These are phyloP conservation scores for Kandelia obovata DNA, from an alignment of 345 rosid genomes.

Conservation along the genomic window DNA sequence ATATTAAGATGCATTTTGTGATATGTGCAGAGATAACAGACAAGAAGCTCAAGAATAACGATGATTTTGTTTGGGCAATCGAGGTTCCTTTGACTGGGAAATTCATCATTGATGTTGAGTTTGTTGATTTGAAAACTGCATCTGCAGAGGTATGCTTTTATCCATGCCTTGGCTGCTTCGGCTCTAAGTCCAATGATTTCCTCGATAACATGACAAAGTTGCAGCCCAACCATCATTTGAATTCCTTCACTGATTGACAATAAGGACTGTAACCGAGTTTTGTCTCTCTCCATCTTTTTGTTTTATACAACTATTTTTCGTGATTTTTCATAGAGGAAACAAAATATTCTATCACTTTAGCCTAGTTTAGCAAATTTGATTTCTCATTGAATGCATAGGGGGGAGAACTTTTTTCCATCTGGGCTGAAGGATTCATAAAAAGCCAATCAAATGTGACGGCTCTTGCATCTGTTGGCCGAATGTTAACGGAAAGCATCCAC, in stretches of 20 bases:
- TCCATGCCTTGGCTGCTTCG: not conserved
- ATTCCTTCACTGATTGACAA: not conserved
- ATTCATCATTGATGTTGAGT: slow-evolving; percentile 86
- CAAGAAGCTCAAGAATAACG: slow-evolving; percentile 65
- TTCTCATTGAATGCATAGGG: slow-evolving; percentile 41
- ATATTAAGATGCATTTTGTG: not conserved
- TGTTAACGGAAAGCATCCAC: slow-evolving; percentile 83
- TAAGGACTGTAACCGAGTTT: not conserved
- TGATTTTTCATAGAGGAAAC: too few species aligned
- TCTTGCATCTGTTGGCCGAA: slow-evolving; percentile 61
- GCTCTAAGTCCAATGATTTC: not conserved
- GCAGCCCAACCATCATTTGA: not conserved
- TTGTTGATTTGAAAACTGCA: slow-evolving; percentile 71
- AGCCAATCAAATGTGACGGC: slow-evolving; percentile 53
- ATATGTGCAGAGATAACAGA: slow-evolving; percentile 59
- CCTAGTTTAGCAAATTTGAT: not conserved
- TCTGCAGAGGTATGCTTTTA: slow-evolving; percentile 56
- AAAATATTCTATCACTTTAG: too few species aligned
- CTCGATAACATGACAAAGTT: not conserved
- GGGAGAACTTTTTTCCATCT: slow-evolving; percentile 68
- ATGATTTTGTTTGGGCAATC: slow-evolving; percentile 78
- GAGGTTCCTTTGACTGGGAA: slow-evolving; percentile 81
- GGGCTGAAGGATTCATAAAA: slow-evolving; percentile 56
- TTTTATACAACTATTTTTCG: not conserved
- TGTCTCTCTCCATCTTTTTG: not conserved